phyloP scores from a whole-genome alignment of 2,329 filamentous ascomycete genomes.

The Colletotrichum gigasporum region DNA sequence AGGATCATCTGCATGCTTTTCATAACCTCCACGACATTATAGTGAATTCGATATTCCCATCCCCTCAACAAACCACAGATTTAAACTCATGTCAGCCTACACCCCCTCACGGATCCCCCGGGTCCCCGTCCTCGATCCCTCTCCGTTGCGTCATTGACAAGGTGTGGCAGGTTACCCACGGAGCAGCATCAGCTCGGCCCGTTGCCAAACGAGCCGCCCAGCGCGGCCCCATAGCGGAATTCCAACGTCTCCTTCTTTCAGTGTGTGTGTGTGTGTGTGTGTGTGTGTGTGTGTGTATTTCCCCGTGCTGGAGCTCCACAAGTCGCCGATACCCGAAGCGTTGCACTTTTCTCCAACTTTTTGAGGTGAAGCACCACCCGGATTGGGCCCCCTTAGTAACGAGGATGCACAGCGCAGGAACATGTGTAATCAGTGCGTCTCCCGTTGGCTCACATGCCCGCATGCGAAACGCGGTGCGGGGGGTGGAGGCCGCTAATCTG shows the following conservation, averaged over 20 bases:
- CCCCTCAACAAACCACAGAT: too few relatives aligned
- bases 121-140: too few relatives aligned
- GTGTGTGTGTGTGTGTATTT: too few relatives aligned
- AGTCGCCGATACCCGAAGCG: background rate
- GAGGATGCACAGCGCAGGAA: too few relatives aligned
- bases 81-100: too few relatives aligned
- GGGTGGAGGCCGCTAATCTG: too few relatives aligned
- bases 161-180: background rate
- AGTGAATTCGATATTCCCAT: too few relatives aligned
- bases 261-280: too few relatives aligned
- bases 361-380: background rate
- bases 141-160: background rate
- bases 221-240: conserved; percentile 18
- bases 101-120: too few relatives aligned
- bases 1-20: too few relatives aligned
- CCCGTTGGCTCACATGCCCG: conserved; percentile 24
- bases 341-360: background rate
- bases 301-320: background rate
- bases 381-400: background rate
- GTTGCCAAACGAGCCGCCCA: conserved; percentile 14
- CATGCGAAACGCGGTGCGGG: conserved; percentile 21
- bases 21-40: too few relatives aligned
- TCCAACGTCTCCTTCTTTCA: background rate
- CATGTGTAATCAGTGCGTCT: conserved; percentile 16
- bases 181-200: background rate